Percentiles rank a stretch among this genome's conserved stretches.
phyloP scores from a whole-genome alignment of 768 basidiomycete genomes.

The Lentinula guzmanii region DNA sequence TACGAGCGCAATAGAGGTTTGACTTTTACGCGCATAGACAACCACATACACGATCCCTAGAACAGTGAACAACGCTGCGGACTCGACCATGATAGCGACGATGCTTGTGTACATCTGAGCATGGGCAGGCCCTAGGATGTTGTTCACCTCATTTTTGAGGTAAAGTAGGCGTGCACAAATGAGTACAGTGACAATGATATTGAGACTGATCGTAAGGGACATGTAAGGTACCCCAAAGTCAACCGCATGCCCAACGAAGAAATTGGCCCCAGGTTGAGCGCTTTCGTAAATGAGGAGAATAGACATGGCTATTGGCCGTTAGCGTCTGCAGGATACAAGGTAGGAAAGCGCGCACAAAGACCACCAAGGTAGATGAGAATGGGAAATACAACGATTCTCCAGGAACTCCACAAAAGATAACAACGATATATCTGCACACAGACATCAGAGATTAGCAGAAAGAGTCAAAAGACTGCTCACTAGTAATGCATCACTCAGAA shows the following conservation, averaged over 20 bases:
- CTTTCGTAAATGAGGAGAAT: constrained; percentile 32
- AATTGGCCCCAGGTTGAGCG: constrained; percentile 31
- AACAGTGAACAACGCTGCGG: constrained; percentile 32
- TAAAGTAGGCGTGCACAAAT: constrained; percentile 32
- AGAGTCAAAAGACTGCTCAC: constrained; percentile 16
- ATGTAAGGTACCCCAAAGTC: constrained; percentile 36
- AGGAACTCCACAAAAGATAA: constrained; percentile 23
- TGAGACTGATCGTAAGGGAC: constrained; percentile 32
- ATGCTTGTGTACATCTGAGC: constrained; percentile 31
- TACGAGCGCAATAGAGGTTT: constrained; percentile 28
- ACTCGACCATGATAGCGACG: constrained; percentile 31
- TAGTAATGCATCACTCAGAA: constrained; percentile 29
- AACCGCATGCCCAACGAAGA: constrained; percentile 30
- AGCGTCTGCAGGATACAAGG: neutral
- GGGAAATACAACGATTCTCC: constrained; percentile 13
- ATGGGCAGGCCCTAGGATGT: constrained; percentile 18
- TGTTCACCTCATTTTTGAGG: constrained; percentile 21
- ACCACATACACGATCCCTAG: constrained; percentile 32
- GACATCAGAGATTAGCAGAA: neutral
- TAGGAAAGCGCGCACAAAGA: constrained; percentile 13
- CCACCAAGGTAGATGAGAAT: constrained; percentile 16
- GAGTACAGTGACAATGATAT: constrained; percentile 33
- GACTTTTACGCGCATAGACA: constrained; percentile 27
- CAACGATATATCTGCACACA: constrained; percentile 30
- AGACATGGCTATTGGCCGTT: constrained; percentile 24